These are phyloP conservation scores for Hypoxylon sp. DNA, from an alignment of 2,329 filamentous ascomycete genomes.

Conservation along the genomic window DNA sequence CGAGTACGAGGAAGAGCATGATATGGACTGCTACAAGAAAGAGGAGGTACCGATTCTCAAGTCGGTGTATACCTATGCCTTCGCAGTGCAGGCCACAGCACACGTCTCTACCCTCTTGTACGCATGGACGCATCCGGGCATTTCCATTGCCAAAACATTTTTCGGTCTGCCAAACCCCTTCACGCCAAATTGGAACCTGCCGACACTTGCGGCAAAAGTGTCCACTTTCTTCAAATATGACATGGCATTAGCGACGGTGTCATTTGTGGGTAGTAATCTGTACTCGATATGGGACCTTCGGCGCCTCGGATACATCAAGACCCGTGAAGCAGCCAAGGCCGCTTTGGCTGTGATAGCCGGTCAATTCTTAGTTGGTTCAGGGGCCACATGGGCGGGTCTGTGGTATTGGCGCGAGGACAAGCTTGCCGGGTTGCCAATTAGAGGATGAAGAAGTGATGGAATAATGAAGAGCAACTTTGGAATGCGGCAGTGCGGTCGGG, in stretches of 20 bases:
- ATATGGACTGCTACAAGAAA: conserved; percentile 26
- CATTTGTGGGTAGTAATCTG: conserved; percentile 16
- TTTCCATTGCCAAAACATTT: conserved; percentile 6
- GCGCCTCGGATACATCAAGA: conserved; percentile 45
- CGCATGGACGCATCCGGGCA: conserved; percentile 8
- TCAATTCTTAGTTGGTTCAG: conserved; percentile 42
- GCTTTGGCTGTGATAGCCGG: conserved; percentile 20
- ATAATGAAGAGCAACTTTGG: neutral
- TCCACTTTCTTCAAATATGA: neutral
- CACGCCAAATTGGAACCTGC: neutral
- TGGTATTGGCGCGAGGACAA: conserved; percentile 49
- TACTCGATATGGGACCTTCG: conserved; percentile 48
- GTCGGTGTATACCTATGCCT: conserved; percentile 21
- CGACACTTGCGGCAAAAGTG: neutral
- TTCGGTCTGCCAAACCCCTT: neutral
- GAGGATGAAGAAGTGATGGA: neutral
- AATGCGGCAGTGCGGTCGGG: neutral
- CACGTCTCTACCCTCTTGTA: conserved; percentile 29
- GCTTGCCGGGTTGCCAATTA: neutral
- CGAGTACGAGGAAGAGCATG: neutral
- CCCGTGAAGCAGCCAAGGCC: conserved; percentile 15
- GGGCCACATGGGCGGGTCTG: conserved; percentile 45
- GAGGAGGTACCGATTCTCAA: conserved; percentile 30
- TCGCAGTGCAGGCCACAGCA: conserved; percentile 21
- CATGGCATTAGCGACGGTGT: neutral